Evolutionary conservation across 805 yeast species (phyloP), one percentile per base, ranked within the genome.

Genomic region (Saccharomycopsis microspora): DNA sequence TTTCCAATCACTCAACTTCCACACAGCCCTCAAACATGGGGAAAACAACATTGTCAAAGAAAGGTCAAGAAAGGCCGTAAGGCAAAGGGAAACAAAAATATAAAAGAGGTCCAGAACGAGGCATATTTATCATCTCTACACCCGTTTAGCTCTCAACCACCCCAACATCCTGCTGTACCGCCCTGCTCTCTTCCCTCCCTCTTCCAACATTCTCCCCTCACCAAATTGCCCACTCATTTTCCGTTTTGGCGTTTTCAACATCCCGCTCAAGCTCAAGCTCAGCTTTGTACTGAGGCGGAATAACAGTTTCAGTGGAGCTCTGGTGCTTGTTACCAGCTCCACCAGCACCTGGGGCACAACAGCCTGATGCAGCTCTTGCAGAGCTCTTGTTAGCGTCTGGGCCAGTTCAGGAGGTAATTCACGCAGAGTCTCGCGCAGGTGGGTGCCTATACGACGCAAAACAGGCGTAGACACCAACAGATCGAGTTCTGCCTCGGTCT

Each of bases 201-300:
- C 19, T 19, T 19, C 19, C 19, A 19, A 19, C 1, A 19, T 19
- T 19, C 19, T 19, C 19, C 19, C 19, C 9, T 28, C 45, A n/a
- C 44, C 45, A 43, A 43, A 11, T 27, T 33, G 40, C 9, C 32
- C 43, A 7, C 39, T 33, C 8, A 42, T n/a, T 35, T 48, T 48
- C 8, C 30, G n/a, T 30, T 48, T 48, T 9, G 52, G 52, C 19
- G 52, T 46, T 35, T 49, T 46, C 42, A 49, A 42, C 10, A 46
- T 32, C 6, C 33, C 10, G 36, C 35, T 43, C 36, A 47, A 40
- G 35, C 44, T 46, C 31, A 49, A 28, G 31, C 49, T 45, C 5
- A 46, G 40, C 29, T 43, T 42, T 5, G 49, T 49, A 33, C 46
- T 49, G 29, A 49, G 42, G 10, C 35, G 38, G 34, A 49, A 49